Evolutionary conservation across 352 stramenopile genomes (phyloP).

Genomic region (Hyaloperonospora arabidopsidis): DNA sequence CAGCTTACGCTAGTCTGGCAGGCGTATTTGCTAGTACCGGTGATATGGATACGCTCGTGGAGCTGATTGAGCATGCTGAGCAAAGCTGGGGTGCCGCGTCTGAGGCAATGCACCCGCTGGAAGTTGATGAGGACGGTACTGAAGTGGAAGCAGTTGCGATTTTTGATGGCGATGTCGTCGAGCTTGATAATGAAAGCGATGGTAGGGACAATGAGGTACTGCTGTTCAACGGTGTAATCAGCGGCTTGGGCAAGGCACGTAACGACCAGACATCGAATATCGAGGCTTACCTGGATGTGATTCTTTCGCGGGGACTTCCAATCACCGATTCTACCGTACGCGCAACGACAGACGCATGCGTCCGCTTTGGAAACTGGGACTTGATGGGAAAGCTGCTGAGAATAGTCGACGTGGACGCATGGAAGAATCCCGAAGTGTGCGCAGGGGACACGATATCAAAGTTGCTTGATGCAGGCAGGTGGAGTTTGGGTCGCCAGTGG

Average conservation of each 20-base stretch:
- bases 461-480: slow-evolving; percentile 53
- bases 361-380: slow-evolving; percentile 57
- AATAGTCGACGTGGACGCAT: slow-evolving; percentile 38
- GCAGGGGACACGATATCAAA: slow-evolving; percentile 75
- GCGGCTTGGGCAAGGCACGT: slow-evolving; percentile 65
- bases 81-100: slow-evolving; percentile 27
- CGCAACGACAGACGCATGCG: slow-evolving; percentile 59
- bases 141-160: slow-evolving; percentile 24
- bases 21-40: slow-evolving; percentile 72
- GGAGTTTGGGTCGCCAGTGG: slow-evolving; percentile 48
- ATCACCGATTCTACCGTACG: slow-evolving; percentile 75
- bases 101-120: slow-evolving; percentile 19
- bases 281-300: slow-evolving; percentile 45
- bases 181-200: neutral
- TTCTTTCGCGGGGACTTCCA: slow-evolving; percentile 37
- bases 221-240: slow-evolving; percentile 76
- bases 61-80: slow-evolving; percentile 53
- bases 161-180: slow-evolving; percentile 23
- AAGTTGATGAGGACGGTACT: slow-evolving; percentile 26
- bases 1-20: slow-evolving; percentile 75
- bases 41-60: slow-evolving; percentile 56
- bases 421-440: slow-evolving; percentile 53
- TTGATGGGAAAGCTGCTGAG: slow-evolving; percentile 40
- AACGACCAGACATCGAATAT: slow-evolving; percentile 65
- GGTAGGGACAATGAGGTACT: slow-evolving; percentile 33